Base-by-base conservation (phyloP, 2,329 filamentous ascomycete species). In the Sporothrix humicola region DNA sequence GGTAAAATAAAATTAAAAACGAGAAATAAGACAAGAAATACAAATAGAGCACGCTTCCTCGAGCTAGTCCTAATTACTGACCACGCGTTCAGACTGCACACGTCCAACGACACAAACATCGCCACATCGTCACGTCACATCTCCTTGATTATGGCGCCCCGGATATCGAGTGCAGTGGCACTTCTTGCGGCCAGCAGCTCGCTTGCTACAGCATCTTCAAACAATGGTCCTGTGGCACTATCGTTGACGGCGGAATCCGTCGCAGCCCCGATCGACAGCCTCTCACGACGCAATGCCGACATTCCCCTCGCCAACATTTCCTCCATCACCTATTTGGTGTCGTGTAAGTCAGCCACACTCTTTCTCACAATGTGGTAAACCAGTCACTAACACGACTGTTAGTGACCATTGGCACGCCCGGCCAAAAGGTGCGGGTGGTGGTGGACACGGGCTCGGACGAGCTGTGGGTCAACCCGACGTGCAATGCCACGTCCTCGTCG, bases 391-490 rank as follows among this genome's bases (percentile, higher is more conserved):
- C 23, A 26, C 23, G 23, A 26, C 23, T 26, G 23, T 26, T 3
- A 26, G 80, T 86, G 75, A 80, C 80, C 69, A 82, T 88, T 58
- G 86, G 86, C 59, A 87, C 83, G 2, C 86, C 86, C 12, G 79
- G 82, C 1, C 86, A 88, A 74, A 76, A 79, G 1, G 81, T 87
- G 69, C 83, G 80, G 71, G 84, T 86, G 31, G 84, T 85, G 71
- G 78, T 88, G 73, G 86, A 88, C 77, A 87, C 87, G 0, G 86
- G 86, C 54, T 87, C 85, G 31, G 86, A 84, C 75, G 86, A 88
- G 79, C 82, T 88, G 46, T 88, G 86, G 86, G 85, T 87, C 6
- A 92, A 92, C 77, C 85, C 88, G 0, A 83, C 85, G 69, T 87
- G 85, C 77, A 87, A 85, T n/a, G n/a, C 31, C 59, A 58, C 56